These are phyloP conservation scores for Apiospora malaysiana DNA, from an alignment of 2,329 filamentous ascomycete species.

Conservation along the genomic window DNA sequence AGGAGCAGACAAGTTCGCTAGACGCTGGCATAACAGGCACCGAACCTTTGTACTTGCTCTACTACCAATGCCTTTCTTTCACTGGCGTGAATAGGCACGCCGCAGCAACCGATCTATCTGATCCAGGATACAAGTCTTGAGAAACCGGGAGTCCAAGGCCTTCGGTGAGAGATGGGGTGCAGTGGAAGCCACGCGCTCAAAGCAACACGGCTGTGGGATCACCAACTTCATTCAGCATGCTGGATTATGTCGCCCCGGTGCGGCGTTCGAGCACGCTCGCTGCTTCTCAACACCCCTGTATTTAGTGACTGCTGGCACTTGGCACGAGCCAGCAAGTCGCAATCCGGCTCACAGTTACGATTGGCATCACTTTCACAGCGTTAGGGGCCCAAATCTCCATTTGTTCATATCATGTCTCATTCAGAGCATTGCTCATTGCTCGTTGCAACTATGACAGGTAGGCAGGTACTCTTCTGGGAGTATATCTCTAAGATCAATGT, in stretches of 20 bases:
- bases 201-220: too few relatives aligned
- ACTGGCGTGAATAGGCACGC: too few relatives aligned
- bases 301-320: neutral
- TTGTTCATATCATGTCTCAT: constrained; percentile 18
- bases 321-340: neutral
- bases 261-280: neutral
- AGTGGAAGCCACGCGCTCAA: too few relatives aligned
- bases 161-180: too few relatives aligned
- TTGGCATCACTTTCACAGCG: neutral
- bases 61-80: too few relatives aligned
- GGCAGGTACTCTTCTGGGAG: constrained; percentile 10
- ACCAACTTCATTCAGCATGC: neutral
- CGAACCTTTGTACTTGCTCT: too few relatives aligned
- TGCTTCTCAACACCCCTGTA: neutral
- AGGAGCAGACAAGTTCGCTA: neutral
- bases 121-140: too few relatives aligned
- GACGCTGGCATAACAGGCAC: neutral
- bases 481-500: neutral
- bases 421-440: constrained; percentile 18
- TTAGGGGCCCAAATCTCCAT: neutral
- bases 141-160: too few relatives aligned
- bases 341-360: neutral
- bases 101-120: neutral
- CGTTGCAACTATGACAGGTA: constrained; percentile 12
- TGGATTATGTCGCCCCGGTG: neutral